phyloP scores from a whole-genome alignment of 2,329 filamentous ascomycete species.

The Colletotrichum graminicola region DNA sequence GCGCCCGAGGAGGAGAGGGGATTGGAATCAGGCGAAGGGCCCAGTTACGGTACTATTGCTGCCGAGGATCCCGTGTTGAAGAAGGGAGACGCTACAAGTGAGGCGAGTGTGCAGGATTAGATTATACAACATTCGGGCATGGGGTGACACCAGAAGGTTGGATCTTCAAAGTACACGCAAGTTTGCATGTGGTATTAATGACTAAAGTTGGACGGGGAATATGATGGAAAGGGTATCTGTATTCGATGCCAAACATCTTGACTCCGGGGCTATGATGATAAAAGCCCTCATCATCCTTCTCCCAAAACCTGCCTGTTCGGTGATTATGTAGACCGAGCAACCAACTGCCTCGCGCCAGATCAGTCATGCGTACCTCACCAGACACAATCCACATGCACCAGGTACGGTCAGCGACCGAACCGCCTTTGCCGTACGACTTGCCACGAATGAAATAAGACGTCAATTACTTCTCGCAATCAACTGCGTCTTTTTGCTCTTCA shows the following conservation, averaged over 20 bases:
- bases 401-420: not conserved
- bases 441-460: not conserved
- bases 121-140: too few species aligned
- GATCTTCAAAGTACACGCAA: not conserved
- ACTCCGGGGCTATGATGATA: too few species aligned
- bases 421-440: not conserved
- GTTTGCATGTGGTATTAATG: too few species aligned
- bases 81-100: slow-evolving; percentile 16
- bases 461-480: not conserved
- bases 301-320: not conserved
- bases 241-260: too few species aligned
- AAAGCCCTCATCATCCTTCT: not conserved
- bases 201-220: not conserved
- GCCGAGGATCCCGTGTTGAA: not conserved
- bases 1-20: slow-evolving; percentile 30
- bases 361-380: not conserved
- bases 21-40: slow-evolving; percentile 41
- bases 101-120: not conserved
- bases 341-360: not conserved
- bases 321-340: too few species aligned
- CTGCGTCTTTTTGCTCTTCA: too few species aligned
- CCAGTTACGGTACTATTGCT: slow-evolving; percentile 69
- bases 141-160: too few species aligned
- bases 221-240: not conserved
- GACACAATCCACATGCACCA: not conserved